A percentile compares a stretch with the other conserved stretches of the same genome.
Conservation (phyloP, 371 early-diverging fungal species). For the Mortierella sp. region DNA sequence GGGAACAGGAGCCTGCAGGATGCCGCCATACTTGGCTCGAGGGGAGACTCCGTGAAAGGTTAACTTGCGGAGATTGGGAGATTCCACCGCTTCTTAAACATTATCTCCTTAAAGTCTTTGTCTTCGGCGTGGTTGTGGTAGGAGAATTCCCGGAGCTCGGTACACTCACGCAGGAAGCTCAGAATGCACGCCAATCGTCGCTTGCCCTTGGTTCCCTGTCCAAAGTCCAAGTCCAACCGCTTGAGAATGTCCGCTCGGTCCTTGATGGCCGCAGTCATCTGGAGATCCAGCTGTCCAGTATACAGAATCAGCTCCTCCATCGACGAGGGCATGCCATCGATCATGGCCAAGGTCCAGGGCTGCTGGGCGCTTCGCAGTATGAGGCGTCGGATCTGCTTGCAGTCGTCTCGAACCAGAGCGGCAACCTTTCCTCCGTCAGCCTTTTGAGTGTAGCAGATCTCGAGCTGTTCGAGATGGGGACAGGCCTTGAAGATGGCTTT, state of each 20-base stretch:
- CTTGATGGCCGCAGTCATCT: background rate
- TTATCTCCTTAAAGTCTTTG: background rate
- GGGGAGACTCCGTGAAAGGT: background rate
- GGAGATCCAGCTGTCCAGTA: background rate
- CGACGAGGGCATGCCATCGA: background rate
- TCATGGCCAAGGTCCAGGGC: background rate
- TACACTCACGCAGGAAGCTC: background rate
- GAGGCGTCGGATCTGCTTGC: background rate
- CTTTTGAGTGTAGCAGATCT: background rate
- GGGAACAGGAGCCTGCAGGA: background rate
- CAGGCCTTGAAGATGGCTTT: background rate
- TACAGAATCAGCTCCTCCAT: background rate
- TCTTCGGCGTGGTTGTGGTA: background rate
- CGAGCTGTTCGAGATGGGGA: background rate
- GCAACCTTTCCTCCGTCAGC: background rate
- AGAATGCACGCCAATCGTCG: background rate
- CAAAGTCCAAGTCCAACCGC: background rate
- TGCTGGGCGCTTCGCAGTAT: background rate
- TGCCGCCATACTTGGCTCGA: background rate
- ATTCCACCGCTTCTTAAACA: background rate
- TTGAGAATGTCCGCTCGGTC: background rate
- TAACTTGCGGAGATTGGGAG: background rate
- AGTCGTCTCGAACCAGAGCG: background rate
- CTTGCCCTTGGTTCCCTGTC: background rate
- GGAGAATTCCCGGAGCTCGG: background rate